Evolutionary conservation across 331 rosid genomes (phyloP).

Genomic region (Ulmus americana): DNA sequence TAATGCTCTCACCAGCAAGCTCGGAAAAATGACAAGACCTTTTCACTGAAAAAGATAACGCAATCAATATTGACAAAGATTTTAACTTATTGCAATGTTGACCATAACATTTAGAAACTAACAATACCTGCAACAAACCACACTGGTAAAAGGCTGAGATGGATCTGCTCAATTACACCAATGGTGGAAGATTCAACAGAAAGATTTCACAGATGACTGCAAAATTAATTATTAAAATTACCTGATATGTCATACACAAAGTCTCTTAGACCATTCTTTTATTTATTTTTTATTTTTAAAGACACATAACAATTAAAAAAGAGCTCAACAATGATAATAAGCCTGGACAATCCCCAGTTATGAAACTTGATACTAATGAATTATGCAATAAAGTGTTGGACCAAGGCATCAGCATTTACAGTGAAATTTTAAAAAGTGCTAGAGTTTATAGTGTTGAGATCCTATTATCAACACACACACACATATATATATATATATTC

Average conservation of each 20-base stretch:
- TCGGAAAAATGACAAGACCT: conserved; percentile 46
- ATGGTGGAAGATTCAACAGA: conserved; percentile 16
- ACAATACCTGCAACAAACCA: conserved; percentile 70
- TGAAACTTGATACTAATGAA: neutral
- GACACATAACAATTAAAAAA: neutral
- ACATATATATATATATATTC: neutral
- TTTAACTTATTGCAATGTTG: conserved; percentile 25
- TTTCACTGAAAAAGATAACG: conserved; percentile 50
- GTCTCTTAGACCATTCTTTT: neutral
- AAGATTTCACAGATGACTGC: neutral
- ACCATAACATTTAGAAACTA: conserved; percentile 21
- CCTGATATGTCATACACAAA: neutral
- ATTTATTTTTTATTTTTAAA: neutral
- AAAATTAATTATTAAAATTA: neutral
- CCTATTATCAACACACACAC: no score
- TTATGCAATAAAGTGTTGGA: neutral
- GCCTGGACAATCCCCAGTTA: neutral
- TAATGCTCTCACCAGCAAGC: conserved; percentile 59
- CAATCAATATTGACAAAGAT: conserved; percentile 24
- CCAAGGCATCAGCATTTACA: neutral
- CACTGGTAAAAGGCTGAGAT: conserved; percentile 63
- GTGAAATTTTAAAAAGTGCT: neutral
- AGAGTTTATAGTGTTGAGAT: no score
- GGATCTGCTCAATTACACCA: conserved; percentile 50
- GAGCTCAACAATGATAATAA: neutral